phyloP scores from a whole-genome alignment of 805 yeast genomes.

The Ogataea minuta region DNA sequence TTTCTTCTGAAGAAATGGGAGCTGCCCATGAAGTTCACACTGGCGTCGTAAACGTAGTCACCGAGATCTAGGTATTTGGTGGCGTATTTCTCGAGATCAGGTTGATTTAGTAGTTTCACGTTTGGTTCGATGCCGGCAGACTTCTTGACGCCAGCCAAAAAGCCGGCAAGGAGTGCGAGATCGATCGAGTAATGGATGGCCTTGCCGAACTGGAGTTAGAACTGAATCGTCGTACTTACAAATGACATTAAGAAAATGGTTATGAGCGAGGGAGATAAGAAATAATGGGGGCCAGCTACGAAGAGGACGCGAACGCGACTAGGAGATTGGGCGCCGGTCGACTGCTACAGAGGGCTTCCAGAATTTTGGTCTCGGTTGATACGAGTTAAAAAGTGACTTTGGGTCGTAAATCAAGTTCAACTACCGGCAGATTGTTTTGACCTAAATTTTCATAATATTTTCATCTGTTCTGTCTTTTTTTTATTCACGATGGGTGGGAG shows the following conservation, averaged over 20 bases:
- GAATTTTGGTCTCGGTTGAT: too few relatives aligned
- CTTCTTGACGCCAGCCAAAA: constrained; percentile 70
- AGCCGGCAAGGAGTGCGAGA: constrained; percentile 59
- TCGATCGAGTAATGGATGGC: constrained; percentile 57
- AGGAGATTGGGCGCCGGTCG: too few relatives aligned
- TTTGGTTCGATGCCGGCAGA: constrained; percentile 68
- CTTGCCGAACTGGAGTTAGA: constrained; percentile 39
- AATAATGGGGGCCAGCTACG: not conserved
- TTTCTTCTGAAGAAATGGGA: constrained; percentile 71
- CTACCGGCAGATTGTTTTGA: not conserved
- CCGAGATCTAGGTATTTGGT: constrained; percentile 76
- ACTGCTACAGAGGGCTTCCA: too few relatives aligned
- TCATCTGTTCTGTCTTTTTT: constrained; percentile 2
- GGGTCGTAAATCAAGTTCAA: too few relatives aligned
- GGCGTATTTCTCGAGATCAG: constrained; percentile 49
- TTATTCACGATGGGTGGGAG: constrained; percentile 7
- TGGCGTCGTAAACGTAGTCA: constrained; percentile 75
- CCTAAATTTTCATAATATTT: not conserved
- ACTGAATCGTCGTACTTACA: constrained; percentile 7
- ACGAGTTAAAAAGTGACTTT: too few relatives aligned
- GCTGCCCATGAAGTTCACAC: constrained; percentile 65
- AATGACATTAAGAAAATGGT: constrained; percentile 9
- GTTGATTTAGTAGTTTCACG: constrained; percentile 44
- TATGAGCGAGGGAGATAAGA: constrained; percentile 8
- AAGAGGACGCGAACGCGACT: too few relatives aligned